These are phyloP conservation scores for Vaccinium myrtillus DNA, from an alignment of 148 eudicot species.

Conservation along the genomic window DNA sequence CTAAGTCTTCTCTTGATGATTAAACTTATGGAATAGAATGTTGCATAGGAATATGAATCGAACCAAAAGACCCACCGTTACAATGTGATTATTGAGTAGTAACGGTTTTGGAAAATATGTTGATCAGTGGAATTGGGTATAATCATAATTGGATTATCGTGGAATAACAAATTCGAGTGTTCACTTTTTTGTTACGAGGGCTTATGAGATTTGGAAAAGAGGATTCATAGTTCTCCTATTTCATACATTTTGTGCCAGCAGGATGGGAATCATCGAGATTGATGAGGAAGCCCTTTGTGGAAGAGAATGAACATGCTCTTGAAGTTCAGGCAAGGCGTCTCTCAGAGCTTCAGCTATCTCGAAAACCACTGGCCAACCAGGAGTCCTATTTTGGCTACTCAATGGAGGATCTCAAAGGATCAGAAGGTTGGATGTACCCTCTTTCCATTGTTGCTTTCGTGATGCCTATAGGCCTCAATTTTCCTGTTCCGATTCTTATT, in stretches of 20 bases:
- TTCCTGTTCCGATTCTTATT: background rate
- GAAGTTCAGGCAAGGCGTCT: conserved; percentile 51
- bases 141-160: background rate
- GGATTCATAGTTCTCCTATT: background rate
- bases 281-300: conserved; percentile 46
- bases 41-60: background rate
- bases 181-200: background rate
- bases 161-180: background rate
- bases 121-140: background rate
- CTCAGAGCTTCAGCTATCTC: conserved; percentile 44
- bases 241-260: conserved; percentile 24
- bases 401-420: conserved; percentile 35
- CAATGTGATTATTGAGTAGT: background rate
- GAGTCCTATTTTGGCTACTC: conserved; percentile 34
- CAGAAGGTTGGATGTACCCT: conserved; percentile 30
- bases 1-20: background rate
- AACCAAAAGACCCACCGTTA: background rate
- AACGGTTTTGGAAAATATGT: background rate
- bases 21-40: background rate
- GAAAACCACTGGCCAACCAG: conserved; percentile 26
- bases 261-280: conserved; percentile 47
- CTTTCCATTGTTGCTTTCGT: background rate
- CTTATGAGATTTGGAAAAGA: background rate
- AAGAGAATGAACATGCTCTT: conserved; percentile 48
- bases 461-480: background rate